Percentiles rank a stretch among this genome's conserved stretches.
phyloP scores from a whole-genome alignment of 192 early-diverging fungal species.

The Radiomyces spectabilis region DNA sequence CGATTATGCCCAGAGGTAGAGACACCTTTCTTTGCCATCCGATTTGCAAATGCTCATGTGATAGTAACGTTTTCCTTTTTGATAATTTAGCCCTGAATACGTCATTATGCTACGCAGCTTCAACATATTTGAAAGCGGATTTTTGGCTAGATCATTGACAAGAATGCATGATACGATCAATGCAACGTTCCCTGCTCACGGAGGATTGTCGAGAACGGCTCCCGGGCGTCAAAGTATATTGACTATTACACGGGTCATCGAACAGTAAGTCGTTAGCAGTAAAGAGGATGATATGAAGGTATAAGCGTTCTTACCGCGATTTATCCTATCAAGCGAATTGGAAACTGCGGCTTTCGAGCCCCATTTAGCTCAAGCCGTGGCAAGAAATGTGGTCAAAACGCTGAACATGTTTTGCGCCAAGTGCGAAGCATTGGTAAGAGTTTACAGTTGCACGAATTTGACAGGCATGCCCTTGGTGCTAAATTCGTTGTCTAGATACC shows the following conservation, averaged over 20 bases:
- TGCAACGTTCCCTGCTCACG: constrained; percentile 45
- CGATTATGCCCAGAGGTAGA: constrained; percentile 47
- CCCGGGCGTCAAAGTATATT: constrained; percentile 46
- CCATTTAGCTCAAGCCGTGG: constrained; percentile 36
- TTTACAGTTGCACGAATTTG: no score
- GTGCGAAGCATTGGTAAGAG: constrained; percentile 45
- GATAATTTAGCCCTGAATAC: constrained; percentile 20
- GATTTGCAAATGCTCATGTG: neutral
- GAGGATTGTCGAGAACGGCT: constrained; percentile 19
- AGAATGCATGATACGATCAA: constrained; percentile 61
- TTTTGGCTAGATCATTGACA: constrained; percentile 44
- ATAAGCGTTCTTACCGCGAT: neutral
- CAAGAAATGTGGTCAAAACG: constrained; percentile 49
- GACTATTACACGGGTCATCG: constrained; percentile 46
- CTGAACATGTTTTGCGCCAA: constrained; percentile 52
- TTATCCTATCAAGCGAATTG: constrained; percentile 43
- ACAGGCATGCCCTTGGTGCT: no score
- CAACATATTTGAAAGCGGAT: constrained; percentile 29
- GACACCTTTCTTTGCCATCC: neutral
- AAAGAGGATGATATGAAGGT: no score
- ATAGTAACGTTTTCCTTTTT: no score
- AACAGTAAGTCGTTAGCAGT: constrained; percentile 46
- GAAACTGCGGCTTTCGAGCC: constrained; percentile 59
- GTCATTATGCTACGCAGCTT: constrained; percentile 32
- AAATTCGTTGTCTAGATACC: no score